Conservation (phyloP, 768 basidiomycete genomes). For the Trametes cingulata region DNA sequence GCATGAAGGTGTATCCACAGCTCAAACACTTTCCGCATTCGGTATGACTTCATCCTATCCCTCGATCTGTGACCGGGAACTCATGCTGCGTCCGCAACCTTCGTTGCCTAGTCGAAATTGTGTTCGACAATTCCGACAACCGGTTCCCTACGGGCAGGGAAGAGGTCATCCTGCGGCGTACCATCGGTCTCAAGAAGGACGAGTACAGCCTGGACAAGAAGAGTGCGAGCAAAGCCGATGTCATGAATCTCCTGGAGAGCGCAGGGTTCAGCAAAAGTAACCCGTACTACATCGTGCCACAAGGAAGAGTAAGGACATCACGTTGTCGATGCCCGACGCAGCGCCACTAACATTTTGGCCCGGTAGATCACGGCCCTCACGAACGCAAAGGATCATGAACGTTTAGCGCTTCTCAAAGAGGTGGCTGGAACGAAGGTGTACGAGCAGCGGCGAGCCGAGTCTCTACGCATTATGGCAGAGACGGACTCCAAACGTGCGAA, state of each 20-base stretch:
- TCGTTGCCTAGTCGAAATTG: conserved; percentile 69
- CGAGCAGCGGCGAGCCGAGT: conserved; percentile 90
- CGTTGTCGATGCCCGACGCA: background rate
- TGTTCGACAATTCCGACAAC: conserved; percentile 93
- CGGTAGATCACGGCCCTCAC: conserved; percentile 90
- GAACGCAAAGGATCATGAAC: conserved; percentile 94
- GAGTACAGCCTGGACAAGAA: conserved; percentile 98
- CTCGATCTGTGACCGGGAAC: background rate
- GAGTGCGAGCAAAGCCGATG: conserved; percentile 92
- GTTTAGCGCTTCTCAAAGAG: conserved; percentile 93
- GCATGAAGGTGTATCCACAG: conserved; percentile 88
- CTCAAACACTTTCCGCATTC: conserved; percentile 89
- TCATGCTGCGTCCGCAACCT: background rate
- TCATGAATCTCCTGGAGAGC: conserved; percentile 95
- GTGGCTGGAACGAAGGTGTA: conserved; percentile 99
- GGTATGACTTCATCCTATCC: conserved; percentile 43
- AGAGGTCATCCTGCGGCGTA: conserved; percentile 85
- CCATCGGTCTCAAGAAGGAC: conserved; percentile 97
- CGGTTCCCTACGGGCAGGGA: conserved; percentile 92
- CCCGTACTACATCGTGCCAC: conserved; percentile 98
- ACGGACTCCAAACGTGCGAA: conserved; percentile 92
- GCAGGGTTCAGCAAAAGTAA: conserved; percentile 99
- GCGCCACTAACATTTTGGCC: background rate
- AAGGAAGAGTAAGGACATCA: conserved; percentile 75
- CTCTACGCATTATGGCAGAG: conserved; percentile 94